Conservation (phyloP, 2,329 filamentous ascomycete species). For the Lizonia empirigonia region DNA sequence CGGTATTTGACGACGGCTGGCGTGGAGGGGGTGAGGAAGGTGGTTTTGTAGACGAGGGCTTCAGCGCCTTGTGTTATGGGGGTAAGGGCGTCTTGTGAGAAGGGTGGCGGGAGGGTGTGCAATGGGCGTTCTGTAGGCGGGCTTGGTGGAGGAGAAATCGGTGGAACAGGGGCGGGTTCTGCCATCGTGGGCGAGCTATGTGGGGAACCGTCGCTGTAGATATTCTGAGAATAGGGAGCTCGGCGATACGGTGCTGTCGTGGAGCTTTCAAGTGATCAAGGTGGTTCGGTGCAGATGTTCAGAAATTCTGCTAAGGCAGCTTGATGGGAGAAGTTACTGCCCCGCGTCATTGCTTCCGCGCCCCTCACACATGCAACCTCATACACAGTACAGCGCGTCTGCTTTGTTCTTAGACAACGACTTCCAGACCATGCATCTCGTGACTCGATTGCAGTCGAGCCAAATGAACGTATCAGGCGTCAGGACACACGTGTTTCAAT, state of each 20-base stretch:
- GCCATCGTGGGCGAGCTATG: slow-evolving; percentile 20
- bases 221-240: not conserved
- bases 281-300: not conserved
- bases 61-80: slow-evolving; percentile 95
- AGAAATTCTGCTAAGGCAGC: slow-evolving; percentile 3
- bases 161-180: slow-evolving; percentile 27
- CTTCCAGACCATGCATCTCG: too few relatives aligned
- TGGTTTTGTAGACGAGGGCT: slow-evolving; percentile 88
- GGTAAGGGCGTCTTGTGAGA: slow-evolving; percentile 62
- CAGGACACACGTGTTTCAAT: too few relatives aligned
- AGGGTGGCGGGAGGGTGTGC: slow-evolving; percentile 37
- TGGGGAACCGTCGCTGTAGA: not conserved
- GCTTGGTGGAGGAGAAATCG: slow-evolving; percentile 25
- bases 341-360: slow-evolving; percentile 1
- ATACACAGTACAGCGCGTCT: too few relatives aligned
- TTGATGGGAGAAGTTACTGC: slow-evolving; percentile 6
- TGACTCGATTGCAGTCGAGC: too few relatives aligned
- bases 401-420: too few relatives aligned
- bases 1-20: slow-evolving; percentile 89
- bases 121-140: slow-evolving; percentile 30
- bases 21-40: slow-evolving; percentile 70
- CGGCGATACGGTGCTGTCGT: not conserved
- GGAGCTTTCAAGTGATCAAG: not conserved
- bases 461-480: too few relatives aligned
- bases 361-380: slow-evolving; percentile 3